These are phyloP conservation scores for Clarireedia paspali DNA, from an alignment of 2,329 filamentous ascomycete genomes.

Conservation along the genomic window DNA sequence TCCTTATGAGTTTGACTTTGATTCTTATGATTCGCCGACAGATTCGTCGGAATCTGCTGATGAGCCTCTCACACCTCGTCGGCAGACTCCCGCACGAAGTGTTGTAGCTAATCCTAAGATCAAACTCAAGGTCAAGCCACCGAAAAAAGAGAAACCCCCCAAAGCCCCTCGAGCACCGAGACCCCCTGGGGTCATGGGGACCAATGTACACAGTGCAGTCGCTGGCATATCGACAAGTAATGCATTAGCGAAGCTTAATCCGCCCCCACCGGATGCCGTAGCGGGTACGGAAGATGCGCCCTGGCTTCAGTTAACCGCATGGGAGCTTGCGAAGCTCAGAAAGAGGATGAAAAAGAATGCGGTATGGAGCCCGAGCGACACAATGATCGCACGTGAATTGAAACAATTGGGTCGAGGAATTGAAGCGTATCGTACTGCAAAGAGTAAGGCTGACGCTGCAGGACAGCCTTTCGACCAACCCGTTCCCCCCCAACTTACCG, in stretches of 20 bases:
- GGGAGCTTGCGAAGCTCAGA: conserved; percentile 59
- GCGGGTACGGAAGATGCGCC: conserved; percentile 52
- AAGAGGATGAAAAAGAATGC: conserved; percentile 92
- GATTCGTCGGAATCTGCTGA: conserved; percentile 22
- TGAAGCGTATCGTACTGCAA: conserved; percentile 53
- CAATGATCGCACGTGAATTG: conserved; percentile 76
- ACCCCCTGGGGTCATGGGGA: conserved; percentile 28
- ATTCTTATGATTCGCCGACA: conserved; percentile 38
- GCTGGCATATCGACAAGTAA: conserved; percentile 32
- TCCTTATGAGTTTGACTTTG: conserved; percentile 57
- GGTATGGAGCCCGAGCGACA: conserved; percentile 75
- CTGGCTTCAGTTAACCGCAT: conserved; percentile 58
- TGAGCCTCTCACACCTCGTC: conserved; percentile 28
- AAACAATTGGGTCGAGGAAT: conserved; percentile 61
- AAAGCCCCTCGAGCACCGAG: conserved; percentile 25
- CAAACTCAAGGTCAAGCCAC: conserved; percentile 26
- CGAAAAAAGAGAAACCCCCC: conserved; percentile 17
- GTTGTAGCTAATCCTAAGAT: conserved; percentile 17
- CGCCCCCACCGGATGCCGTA: conserved; percentile 52
- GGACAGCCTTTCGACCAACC: conserved; percentile 51
- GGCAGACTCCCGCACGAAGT: conserved; percentile 19
- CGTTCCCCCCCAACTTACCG: conserved; percentile 27
- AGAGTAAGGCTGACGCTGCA: conserved; percentile 56
- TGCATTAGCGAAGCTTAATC: conserved; percentile 36
- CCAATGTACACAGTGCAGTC: conserved; percentile 29